Evolutionary conservation across 768 basidiomycete species (phyloP), one percentile per base, ranked within the genome.

Genomic region (Pleurotus tuber-regium): DNA sequence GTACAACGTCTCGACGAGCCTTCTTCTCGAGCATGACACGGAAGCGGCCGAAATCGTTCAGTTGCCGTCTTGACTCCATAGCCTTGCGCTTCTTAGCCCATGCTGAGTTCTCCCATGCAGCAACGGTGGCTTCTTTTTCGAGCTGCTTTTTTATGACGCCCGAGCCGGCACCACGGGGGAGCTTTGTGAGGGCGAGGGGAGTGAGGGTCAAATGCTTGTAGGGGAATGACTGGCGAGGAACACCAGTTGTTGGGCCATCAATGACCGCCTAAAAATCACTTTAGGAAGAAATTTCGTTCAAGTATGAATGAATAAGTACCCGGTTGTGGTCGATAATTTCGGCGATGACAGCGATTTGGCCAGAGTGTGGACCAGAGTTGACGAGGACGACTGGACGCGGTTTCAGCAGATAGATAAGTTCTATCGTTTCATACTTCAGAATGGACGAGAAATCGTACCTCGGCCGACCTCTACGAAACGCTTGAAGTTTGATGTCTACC

Each of bases 261-360:
- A 98, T 84, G 66, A 99, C 83, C 28, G 95, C 96, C 96, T 98
- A 63, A 0, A 47, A 16, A 25, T 41, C 7, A 19, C 29, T 54
- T 47, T 39, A 19, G 16, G 44, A 29, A 44, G 18, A 16, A 28
- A 35, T 30, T 24, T 24, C 26, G 18, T 2, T 38, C 10, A 35
- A 41, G 4, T 38, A 9, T 38, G 35, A n/a, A 16, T 19, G 10
- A 9, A 9, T 16, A 70, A 89, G 55, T 67, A 97, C 96, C 68
- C 95, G 85, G 79, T 94, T 96, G 81, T 98, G 96, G 83, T 98
- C 97, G 58, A 98, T 95, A 71, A 98, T 95, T 72, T 98, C 94
- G 44, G 84, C 86, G 69, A 99, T 95, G 57, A 93, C 88, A 51
- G 97, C 97, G 62, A 97, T 91, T 70, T 86, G 89, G 60, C 94